Evolutionary conservation across 805 yeast species (phyloP).

Genomic region (Myxozyma neglecta): DNA sequence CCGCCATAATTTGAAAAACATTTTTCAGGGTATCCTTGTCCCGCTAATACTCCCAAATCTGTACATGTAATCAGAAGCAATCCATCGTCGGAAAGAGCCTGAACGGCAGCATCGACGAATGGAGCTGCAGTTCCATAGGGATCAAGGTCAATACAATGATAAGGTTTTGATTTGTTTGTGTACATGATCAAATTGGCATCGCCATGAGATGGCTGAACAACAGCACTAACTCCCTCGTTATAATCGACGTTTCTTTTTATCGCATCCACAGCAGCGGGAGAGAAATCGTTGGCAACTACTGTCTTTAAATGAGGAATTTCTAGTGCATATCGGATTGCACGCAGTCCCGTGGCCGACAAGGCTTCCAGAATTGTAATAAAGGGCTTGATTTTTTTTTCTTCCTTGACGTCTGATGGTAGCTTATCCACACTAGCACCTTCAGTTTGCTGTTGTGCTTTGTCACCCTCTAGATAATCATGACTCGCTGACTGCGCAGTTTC

Average conservation of each 20-base stretch:
- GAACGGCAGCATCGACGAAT: conserved; percentile 88
- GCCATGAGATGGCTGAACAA: conserved; percentile 69
- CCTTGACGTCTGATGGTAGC: not conserved
- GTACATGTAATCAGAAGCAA: conserved; percentile 90
- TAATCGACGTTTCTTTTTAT: conserved; percentile 69
- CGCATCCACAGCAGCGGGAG: conserved; percentile 79
- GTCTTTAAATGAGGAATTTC: conserved; percentile 76
- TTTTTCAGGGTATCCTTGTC: conserved; percentile 94
- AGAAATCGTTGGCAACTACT: conserved; percentile 86
- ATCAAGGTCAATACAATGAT: conserved; percentile 89
- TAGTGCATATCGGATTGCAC: conserved; percentile 90
- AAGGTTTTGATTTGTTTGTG: conserved; percentile 41
- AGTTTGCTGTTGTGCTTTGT: not conserved
- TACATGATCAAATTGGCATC: conserved; percentile 91
- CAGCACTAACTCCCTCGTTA: conserved; percentile 63
- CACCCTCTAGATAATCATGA: not conserved
- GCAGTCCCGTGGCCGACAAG: conserved; percentile 87
- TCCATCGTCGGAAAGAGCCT: conserved; percentile 80
- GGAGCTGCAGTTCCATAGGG: conserved; percentile 99
- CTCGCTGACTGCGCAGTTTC: conserved; percentile 3
- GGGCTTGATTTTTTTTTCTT: conserved; percentile 39
- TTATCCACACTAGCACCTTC: not conserved
- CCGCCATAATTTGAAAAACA: conserved; percentile 96
- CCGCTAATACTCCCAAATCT: conserved; percentile 93
- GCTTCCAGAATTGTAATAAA: conserved; percentile 81